Conservation (phyloP, 2,329 filamentous ascomycete species). For the Monosporascus sp. region DNA sequence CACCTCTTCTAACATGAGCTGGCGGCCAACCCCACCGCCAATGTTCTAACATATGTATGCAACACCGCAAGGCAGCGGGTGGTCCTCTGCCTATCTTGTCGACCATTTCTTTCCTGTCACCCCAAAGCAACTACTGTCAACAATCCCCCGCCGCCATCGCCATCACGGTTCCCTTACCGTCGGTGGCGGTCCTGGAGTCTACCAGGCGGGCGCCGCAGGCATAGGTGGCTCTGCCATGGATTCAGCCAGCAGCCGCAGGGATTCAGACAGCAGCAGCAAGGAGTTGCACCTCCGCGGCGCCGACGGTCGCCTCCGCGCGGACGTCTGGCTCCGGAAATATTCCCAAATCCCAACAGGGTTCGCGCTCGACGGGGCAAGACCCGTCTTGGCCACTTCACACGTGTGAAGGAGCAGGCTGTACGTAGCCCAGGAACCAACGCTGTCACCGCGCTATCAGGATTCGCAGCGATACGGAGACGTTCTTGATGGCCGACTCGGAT, state of each 20-base stretch:
- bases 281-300: slow-evolving; percentile 62
- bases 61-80: slow-evolving; percentile 63
- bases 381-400: slow-evolving; percentile 7
- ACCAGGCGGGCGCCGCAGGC: slow-evolving; percentile 80
- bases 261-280: slow-evolving; percentile 89
- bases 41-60: slow-evolving; percentile 77
- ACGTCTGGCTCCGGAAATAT: slow-evolving; percentile 87
- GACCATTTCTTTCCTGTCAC: too few species aligned
- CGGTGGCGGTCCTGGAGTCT: slow-evolving; percentile 82
- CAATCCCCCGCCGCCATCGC: slow-evolving; percentile 27
- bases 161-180: slow-evolving; percentile 81
- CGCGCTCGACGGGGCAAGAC: slow-evolving; percentile 78
- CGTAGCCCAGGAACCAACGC: slow-evolving; percentile 53
- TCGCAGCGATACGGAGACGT: slow-evolving; percentile 2
- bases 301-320: slow-evolving; percentile 55
- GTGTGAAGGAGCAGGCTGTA: slow-evolving; percentile 13
- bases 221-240: slow-evolving; percentile 56
- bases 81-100: slow-evolving; percentile 69
- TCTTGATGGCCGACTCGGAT: slow-evolving; percentile 3
- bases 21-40: slow-evolving; percentile 40
- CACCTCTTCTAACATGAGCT: too few species aligned
- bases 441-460: slow-evolving; percentile 85
- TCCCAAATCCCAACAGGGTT: slow-evolving; percentile 61
- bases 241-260: slow-evolving; percentile 84
- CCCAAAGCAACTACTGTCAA: too few species aligned